These are phyloP conservation scores for Ilyonectria destructans DNA, from an alignment of 2,329 filamentous ascomycete genomes.

Conservation along the genomic window DNA sequence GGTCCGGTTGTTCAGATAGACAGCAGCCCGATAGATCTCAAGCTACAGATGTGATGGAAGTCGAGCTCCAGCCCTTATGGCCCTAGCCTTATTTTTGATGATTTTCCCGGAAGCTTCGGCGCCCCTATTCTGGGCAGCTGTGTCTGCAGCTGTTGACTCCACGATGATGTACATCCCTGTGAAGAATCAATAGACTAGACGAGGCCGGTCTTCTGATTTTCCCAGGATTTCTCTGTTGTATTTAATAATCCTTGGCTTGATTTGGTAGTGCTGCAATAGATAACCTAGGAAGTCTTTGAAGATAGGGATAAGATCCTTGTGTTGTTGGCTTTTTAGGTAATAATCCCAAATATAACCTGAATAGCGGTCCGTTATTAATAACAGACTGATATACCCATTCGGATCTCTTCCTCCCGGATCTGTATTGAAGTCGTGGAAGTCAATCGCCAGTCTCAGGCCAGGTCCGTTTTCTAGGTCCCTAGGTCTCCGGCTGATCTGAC, in stretches of 20 bases:
- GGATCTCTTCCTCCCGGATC: too few relatives aligned
- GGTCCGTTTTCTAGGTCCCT: neutral
- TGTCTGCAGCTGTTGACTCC: neutral
- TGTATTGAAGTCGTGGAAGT: too few relatives aligned
- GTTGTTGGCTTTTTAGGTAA: neutral
- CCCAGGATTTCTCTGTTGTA: neutral
- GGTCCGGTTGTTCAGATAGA: neutral
- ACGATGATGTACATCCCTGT: neutral
- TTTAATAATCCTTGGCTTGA: neutral
- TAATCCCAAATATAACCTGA: neutral
- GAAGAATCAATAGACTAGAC: too few relatives aligned
- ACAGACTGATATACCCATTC: too few relatives aligned
- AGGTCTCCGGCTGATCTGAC: neutral
- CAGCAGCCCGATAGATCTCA: neutral
- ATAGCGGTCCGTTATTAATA: neutral
- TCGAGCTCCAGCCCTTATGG: neutral
- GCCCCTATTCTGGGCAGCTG: too few relatives aligned
- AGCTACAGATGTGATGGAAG: neutral
- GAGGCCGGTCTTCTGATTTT: neutral
- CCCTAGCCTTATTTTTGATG: neutral
- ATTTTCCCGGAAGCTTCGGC: neutral
- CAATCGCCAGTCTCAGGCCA: neutral
- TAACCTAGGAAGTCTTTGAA: too few relatives aligned
- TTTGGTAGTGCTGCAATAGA: neutral
- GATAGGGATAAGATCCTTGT: too few relatives aligned